These are phyloP conservation scores for Russula lepida DNA, from an alignment of 768 basidiomycete species.

Conservation along the genomic window DNA sequence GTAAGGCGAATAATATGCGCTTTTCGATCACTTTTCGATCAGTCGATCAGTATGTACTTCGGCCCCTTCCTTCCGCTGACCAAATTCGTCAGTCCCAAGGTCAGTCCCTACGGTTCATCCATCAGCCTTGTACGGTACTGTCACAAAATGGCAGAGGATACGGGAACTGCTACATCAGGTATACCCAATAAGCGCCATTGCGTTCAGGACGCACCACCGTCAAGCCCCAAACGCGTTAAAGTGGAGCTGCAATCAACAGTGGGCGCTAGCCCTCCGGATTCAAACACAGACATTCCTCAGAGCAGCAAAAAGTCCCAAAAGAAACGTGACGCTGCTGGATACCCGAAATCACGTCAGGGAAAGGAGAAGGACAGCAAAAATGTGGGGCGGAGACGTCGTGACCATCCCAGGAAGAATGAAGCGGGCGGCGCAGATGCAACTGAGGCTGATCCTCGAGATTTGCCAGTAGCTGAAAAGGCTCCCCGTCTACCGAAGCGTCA, in stretches of 20 bases:
- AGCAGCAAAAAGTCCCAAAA: slow-evolving; percentile 10
- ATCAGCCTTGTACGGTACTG: not conserved
- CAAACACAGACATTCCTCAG: not conserved
- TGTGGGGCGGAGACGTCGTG: slow-evolving; percentile 34
- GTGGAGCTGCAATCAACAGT: not conserved
- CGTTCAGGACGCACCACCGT: not conserved
- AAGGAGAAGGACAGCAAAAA: slow-evolving; percentile 34
- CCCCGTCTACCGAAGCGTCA: slow-evolving; percentile 73
- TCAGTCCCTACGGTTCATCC: not conserved
- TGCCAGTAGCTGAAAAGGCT: slow-evolving; percentile 29
- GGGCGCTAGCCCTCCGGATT: not conserved
- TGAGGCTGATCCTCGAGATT: not conserved
- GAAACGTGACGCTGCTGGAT: slow-evolving; percentile 27
- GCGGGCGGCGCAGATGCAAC: slow-evolving; percentile 12
- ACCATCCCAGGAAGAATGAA: slow-evolving; percentile 28
- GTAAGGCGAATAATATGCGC: too few relatives aligned
- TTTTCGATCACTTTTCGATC: too few relatives aligned
- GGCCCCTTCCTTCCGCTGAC: slow-evolving; percentile 1
- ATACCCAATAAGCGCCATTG: not conserved
- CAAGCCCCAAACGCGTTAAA: slow-evolving; percentile 18
- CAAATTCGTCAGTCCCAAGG: not conserved
- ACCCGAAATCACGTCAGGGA: slow-evolving; percentile 28
- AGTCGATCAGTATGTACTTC: too few relatives aligned
- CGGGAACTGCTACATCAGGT: not conserved
- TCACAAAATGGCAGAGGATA: not conserved